Evolutionary conservation across 2,329 filamentous ascomycete genomes (phyloP).

Genomic region (Penicillium sumatraense): DNA sequence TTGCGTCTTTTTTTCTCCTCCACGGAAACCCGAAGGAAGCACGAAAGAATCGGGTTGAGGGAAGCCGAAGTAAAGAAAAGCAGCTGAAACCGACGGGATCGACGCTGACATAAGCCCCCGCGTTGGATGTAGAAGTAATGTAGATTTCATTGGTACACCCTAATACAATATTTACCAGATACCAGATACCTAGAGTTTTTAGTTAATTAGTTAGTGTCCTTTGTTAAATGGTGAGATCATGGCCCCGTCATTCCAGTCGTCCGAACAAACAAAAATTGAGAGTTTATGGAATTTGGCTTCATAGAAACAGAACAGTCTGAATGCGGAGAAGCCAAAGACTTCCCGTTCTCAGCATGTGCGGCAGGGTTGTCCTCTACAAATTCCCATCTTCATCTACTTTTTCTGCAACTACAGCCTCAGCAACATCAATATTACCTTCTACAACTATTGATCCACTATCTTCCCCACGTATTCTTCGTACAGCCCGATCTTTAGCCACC

Average conservation of each 20-base stretch:
- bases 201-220: too few species aligned
- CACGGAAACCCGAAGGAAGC: constrained; percentile 9
- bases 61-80: constrained; percentile 15
- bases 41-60: constrained; percentile 13
- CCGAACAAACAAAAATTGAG: not conserved
- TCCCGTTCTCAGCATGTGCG: not conserved
- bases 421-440: too few species aligned
- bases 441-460: not conserved
- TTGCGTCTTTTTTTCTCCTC: not conserved
- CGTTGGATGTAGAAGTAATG: not conserved
- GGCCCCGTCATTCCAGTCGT: not conserved
- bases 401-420: not conserved
- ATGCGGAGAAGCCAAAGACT: not conserved
- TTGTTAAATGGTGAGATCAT: not conserved
- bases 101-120: constrained; percentile 5
- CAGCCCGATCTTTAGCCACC: constrained; percentile 6
- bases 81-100: not conserved
- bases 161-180: not conserved
- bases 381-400: not conserved
- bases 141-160: not conserved
- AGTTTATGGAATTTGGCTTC: constrained; percentile 2
- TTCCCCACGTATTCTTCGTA: constrained; percentile 2
- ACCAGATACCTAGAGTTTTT: too few species aligned
- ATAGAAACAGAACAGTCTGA: not conserved
- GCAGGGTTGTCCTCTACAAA: not conserved